phyloP scores from a whole-genome alignment of 2,329 filamentous ascomycete species.

The Sclerotinia nivalis region DNA sequence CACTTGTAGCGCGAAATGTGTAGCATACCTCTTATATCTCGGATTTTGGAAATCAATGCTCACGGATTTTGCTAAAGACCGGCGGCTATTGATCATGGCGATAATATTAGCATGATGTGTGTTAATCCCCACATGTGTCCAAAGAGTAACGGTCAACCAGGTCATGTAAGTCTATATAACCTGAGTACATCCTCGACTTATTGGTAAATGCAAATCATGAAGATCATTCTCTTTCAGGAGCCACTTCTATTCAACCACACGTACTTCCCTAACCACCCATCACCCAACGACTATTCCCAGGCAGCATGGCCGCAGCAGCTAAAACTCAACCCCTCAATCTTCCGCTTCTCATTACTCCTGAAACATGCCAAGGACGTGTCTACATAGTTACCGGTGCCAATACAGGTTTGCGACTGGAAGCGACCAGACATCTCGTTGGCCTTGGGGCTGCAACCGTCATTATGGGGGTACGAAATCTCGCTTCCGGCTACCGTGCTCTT shows the following conservation, averaged over 20 bases:
- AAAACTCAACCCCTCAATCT: not conserved
- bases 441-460: slow-evolving; percentile 45
- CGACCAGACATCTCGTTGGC: slow-evolving; percentile 43
- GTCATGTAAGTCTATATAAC: not conserved
- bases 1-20: not conserved
- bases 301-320: not conserved
- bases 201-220: not conserved
- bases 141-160: not conserved
- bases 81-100: not conserved
- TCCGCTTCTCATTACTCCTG: slow-evolving; percentile 1
- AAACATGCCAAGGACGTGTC: not conserved
- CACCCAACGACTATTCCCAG: not conserved
- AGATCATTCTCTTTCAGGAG: not conserved
- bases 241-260: not conserved
- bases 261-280: no score
- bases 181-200: not conserved
- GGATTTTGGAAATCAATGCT: not conserved
- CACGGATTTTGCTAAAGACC: not conserved
- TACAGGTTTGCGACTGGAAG: slow-evolving; percentile 47
- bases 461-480: slow-evolving; percentile 44
- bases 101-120: not conserved
- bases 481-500: slow-evolving; percentile 43
- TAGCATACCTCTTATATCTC: not conserved
- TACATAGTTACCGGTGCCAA: slow-evolving; percentile 44
- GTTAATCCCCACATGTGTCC: no score